A percentile compares a stretch with the other conserved stretches of the same genome.
Evolutionary conservation across 495 filamentous ascomycete genomes (phyloP).

Genomic region (Wilcoxina mikolae): DNA sequence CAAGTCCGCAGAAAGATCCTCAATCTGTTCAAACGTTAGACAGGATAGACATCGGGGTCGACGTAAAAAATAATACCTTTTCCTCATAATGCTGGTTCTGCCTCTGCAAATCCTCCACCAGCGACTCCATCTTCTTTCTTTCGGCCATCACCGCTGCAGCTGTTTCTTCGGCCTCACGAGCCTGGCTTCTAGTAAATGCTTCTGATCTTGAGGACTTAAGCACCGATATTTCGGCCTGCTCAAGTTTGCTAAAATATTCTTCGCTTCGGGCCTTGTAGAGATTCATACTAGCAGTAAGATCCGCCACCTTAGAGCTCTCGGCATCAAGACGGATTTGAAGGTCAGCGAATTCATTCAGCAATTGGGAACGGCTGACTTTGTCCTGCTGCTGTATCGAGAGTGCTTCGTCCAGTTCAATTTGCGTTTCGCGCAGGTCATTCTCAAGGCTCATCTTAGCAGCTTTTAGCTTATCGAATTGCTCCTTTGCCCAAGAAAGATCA

Average conservation of each 20-base stretch:
- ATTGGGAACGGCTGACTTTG: constrained; percentile 62
- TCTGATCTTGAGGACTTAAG: constrained; percentile 84
- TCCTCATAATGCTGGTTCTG: constrained; percentile 82
- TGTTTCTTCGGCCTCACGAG: constrained; percentile 77
- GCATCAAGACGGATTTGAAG: constrained; percentile 85
- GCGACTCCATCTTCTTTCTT: constrained; percentile 73
- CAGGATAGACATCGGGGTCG: background rate
- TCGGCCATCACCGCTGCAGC: constrained; percentile 84
- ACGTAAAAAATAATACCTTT: constrained; percentile 30
- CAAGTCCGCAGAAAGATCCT: constrained; percentile 82
- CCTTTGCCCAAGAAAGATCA: constrained; percentile 72
- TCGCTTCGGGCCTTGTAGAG: constrained; percentile 88
- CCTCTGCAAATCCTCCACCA: constrained; percentile 78
- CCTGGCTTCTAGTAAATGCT: constrained; percentile 80
- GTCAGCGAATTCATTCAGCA: constrained; percentile 85
- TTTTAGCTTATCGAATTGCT: constrained; percentile 70
- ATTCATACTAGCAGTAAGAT: constrained; percentile 67
- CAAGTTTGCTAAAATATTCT: constrained; percentile 94
- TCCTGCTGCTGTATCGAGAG: constrained; percentile 67
- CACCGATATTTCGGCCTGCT: constrained; percentile 90
- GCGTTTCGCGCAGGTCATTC: constrained; percentile 76
- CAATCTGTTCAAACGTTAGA: constrained; percentile 37
- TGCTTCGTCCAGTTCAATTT: constrained; percentile 71
- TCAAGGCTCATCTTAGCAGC: constrained; percentile 63
- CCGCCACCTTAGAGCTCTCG: constrained; percentile 69